Percentiles rank a stretch among this genome's conserved stretches.
phyloP scores from a whole-genome alignment of 164 flowering plant species.

The Stephania yunnanensis region DNA sequence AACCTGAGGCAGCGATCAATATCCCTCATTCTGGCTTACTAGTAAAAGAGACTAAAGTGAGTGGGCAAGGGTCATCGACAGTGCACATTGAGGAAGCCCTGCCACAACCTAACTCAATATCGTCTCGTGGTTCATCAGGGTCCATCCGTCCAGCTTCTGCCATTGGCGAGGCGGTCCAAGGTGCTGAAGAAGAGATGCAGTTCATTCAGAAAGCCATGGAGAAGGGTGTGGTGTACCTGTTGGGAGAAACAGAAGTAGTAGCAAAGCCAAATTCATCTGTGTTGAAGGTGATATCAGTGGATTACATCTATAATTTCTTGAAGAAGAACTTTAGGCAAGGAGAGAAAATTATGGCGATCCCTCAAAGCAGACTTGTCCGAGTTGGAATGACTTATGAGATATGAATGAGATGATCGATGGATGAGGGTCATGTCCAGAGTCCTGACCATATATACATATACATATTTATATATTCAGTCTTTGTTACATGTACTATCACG shows the following conservation, averaged over 20 bases:
- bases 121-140: constrained; percentile 29
- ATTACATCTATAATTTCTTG: constrained; percentile 51
- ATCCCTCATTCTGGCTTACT: constrained; percentile 17
- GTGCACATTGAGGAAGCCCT: constrained; percentile 25
- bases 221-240: constrained; percentile 57
- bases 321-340: constrained; percentile 60
- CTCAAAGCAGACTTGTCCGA: constrained; percentile 44
- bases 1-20: constrained; percentile 16
- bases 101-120: constrained; percentile 11
- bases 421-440: not conserved
- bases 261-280: constrained; percentile 45
- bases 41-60: constrained; percentile 13
- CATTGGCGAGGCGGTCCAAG: constrained; percentile 19
- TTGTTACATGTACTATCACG: too few species aligned
- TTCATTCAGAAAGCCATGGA: constrained; percentile 47
- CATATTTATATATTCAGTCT: too few species aligned
- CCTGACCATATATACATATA: too few species aligned
- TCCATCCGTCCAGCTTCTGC: constrained; percentile 20
- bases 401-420: not conserved
- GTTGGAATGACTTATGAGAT: constrained; percentile 84
- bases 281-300: constrained; percentile 47
- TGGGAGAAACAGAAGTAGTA: constrained; percentile 69
- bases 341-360: constrained; percentile 47
- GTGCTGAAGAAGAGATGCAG: constrained; percentile 45
- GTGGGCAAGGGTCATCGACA: constrained; percentile 17